phyloP scores from a whole-genome alignment of 2,329 filamentous ascomycete genomes.

The Fusarium sterilihyphosum region DNA sequence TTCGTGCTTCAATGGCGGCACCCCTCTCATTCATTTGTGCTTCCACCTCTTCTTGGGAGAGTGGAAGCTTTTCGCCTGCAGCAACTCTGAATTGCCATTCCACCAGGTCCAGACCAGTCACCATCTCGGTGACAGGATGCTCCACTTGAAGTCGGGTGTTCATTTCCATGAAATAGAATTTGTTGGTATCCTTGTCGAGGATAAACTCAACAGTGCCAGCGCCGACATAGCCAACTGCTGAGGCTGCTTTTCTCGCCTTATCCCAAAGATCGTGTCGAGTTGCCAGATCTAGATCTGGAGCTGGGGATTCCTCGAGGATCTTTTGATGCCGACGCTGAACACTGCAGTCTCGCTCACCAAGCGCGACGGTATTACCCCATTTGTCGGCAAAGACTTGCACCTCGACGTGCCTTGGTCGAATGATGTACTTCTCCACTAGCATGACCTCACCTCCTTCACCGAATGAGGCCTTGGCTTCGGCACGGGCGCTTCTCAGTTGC shows the following conservation, averaged over 20 bases:
- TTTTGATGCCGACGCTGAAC: slow-evolving; percentile 90
- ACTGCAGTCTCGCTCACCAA: slow-evolving; percentile 89
- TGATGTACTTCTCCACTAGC: slow-evolving; percentile 85
- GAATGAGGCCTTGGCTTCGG: slow-evolving; percentile 81
- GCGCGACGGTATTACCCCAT: slow-evolving; percentile 79
- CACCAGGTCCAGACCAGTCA: slow-evolving; percentile 79
- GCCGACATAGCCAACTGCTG: slow-evolving; percentile 86
- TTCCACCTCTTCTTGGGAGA: slow-evolving; percentile 73
- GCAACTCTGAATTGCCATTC: slow-evolving; percentile 92
- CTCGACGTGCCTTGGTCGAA: slow-evolving; percentile 84
- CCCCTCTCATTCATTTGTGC: slow-evolving; percentile 78
- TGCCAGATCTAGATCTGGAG: slow-evolving; percentile 70
- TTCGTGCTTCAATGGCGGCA: slow-evolving; percentile 92
- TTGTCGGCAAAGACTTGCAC: slow-evolving; percentile 91
- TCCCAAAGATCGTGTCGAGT: slow-evolving; percentile 72
- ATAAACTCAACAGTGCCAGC: slow-evolving; percentile 93
- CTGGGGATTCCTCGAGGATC: slow-evolving; percentile 88
- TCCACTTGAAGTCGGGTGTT: slow-evolving; percentile 94
- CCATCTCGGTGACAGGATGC: slow-evolving; percentile 86
- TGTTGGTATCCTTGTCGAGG: slow-evolving; percentile 81
- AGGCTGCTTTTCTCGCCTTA: slow-evolving; percentile 71
- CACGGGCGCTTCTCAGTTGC: slow-evolving; percentile 77
- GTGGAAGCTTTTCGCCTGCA: slow-evolving; percentile 65
- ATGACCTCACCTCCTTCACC: slow-evolving; percentile 83
- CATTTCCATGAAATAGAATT: slow-evolving; percentile 87